A percentile compares a stretch with the other conserved stretches of the same genome.
Conservation (phyloP, 2,329 filamentous ascomycete species). For the Rhynchosporium agropyri region DNA sequence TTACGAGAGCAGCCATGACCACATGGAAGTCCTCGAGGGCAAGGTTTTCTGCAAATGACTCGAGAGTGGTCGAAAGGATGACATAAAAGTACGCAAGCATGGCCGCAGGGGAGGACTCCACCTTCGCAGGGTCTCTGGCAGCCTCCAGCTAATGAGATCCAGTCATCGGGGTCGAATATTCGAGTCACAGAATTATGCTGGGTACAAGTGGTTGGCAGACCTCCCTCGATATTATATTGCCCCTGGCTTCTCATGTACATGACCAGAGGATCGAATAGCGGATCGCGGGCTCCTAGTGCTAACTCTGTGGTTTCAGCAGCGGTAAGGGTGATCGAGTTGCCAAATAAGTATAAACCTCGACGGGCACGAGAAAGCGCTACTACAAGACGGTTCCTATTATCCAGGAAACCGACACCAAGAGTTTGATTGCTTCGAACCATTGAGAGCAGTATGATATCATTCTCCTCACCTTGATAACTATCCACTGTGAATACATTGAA, state of each 20-base stretch:
- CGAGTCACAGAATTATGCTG: slow-evolving; percentile 57
- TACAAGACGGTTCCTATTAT: slow-evolving; percentile 60
- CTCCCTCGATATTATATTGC: slow-evolving; percentile 41
- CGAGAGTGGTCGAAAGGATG: slow-evolving; percentile 38
- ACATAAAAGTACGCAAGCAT: slow-evolving; percentile 38
- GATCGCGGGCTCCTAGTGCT: slow-evolving; percentile 28
- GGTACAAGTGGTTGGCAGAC: slow-evolving; percentile 64
- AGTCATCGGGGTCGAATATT: slow-evolving; percentile 57
- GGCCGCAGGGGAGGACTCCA: slow-evolving; percentile 41
- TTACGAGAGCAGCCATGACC: slow-evolving; percentile 38
- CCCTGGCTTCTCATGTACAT: slow-evolving; percentile 47
- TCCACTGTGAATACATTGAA: slow-evolving; percentile 78
- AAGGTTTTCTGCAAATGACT: slow-evolving; percentile 36
- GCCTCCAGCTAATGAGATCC: slow-evolving; percentile 54
- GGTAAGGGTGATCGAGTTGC: slow-evolving; percentile 61
- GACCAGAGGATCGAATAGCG: slow-evolving; percentile 42
- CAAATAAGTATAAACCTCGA: slow-evolving; percentile 82
- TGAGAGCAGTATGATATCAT: slow-evolving; percentile 79
- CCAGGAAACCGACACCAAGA: slow-evolving; percentile 71
- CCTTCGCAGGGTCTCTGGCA: slow-evolving; percentile 52
- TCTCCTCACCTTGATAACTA: slow-evolving; percentile 89
- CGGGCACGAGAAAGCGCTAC: slow-evolving; percentile 70
- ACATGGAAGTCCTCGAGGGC: slow-evolving; percentile 32
- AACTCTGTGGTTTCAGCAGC: slow-evolving; percentile 23
- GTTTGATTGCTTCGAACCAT: slow-evolving; percentile 70